These are phyloP conservation scores for Wallacemonas rigidus DNA, from an alignment of 208 protist genomes.

Conservation along the genomic window DNA sequence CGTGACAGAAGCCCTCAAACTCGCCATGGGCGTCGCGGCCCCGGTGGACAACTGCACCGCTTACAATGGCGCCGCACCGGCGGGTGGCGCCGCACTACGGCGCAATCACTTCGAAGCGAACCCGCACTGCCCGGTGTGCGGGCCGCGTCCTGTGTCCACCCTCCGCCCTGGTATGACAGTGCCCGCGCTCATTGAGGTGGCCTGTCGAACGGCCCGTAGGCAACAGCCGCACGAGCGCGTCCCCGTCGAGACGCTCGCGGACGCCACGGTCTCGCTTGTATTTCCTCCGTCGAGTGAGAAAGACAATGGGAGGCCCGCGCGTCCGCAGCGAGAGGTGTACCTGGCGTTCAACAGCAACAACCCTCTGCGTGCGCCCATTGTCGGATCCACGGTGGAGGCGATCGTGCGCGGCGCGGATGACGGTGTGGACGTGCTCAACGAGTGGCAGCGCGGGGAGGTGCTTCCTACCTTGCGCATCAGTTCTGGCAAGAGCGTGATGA, in stretches of 20 bases:
- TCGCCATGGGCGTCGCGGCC: constrained; percentile 74
- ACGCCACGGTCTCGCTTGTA: constrained; percentile 22
- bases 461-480: constrained; percentile 29
- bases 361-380: constrained; percentile 21
- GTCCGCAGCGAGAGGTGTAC: constrained; percentile 30
- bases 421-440: constrained; percentile 17
- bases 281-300: background rate
- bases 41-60: constrained; percentile 94
- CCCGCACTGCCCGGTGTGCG: constrained; percentile 61
- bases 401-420: constrained; percentile 24
- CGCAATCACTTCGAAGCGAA: constrained; percentile 21
- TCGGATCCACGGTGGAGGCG: constrained; percentile 31
- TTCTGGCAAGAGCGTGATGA: constrained; percentile 12
- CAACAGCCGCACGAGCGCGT: background rate
- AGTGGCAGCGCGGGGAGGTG: constrained; percentile 10
- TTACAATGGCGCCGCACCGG: constrained; percentile 83
- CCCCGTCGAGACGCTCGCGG: constrained; percentile 25
- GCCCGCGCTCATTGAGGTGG: background rate
- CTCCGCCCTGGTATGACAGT: constrained; percentile 25
- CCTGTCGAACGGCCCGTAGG: background rate
- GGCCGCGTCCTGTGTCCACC: constrained; percentile 44
- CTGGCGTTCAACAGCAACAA: constrained; percentile 30
- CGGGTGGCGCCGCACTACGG: constrained; percentile 29
- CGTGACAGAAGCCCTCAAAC: constrained; percentile 94
- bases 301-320: background rate